A percentile compares a stretch with the other conserved stretches of the same genome.
phyloP scores from a whole-genome alignment of 352 stramenopile species.

The Globisporangium paddicum region DNA sequence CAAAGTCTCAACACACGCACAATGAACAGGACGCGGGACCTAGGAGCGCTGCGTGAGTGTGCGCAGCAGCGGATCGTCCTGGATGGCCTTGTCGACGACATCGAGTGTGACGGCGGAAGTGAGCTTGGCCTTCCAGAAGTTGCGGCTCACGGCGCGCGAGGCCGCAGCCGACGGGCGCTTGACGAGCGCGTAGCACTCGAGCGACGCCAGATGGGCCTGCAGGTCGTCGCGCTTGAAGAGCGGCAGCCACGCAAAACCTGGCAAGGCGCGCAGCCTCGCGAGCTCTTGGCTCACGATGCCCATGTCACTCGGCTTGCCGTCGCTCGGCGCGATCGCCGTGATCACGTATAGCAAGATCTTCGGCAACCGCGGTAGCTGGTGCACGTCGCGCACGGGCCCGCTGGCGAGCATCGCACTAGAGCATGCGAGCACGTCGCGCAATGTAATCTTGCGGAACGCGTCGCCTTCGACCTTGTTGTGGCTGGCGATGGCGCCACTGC shows the following conservation, averaged over 20 bases:
- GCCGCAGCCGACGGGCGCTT: conserved; percentile 23
- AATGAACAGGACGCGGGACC: not conserved
- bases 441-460: conserved; percentile 16
- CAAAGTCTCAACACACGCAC: too few relatives aligned
- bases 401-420: conserved; percentile 33
- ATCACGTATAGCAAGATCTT: conserved; percentile 69
- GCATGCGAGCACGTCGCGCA: conserved; percentile 36
- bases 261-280: conserved; percentile 23
- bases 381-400: conserved; percentile 42
- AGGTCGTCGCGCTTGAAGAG: conserved; percentile 54
- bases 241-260: conserved; percentile 51
- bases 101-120: conserved; percentile 47
- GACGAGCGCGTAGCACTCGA: conserved; percentile 70
- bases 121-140: conserved; percentile 46
- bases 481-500: conserved; percentile 2
- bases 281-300: conserved; percentile 46
- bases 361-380: conserved; percentile 53
- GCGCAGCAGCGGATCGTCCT: conserved; percentile 44
- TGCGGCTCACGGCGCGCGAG: conserved; percentile 16
- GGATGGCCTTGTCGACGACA: conserved; percentile 31
- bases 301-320: conserved; percentile 30
- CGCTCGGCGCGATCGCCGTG: conserved; percentile 42
- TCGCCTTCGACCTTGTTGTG: not conserved
- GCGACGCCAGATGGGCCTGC: conserved; percentile 50
- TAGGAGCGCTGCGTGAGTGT: conserved; percentile 16